These are phyloP conservation scores for Ogataea methanolica DNA, from an alignment of 805 yeast genomes.

Conservation along the genomic window DNA sequence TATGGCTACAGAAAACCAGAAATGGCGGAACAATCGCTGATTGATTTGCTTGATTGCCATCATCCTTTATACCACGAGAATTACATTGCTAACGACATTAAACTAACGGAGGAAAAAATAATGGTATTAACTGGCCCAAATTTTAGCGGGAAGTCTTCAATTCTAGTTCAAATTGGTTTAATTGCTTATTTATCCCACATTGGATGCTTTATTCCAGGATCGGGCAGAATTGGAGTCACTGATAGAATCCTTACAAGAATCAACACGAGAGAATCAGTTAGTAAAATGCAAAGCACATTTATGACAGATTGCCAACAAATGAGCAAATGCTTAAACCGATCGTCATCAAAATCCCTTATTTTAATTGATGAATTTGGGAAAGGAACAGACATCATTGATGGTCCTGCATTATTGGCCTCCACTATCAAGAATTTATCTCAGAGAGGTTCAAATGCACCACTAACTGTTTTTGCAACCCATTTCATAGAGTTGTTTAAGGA, in stretches of 20 bases:
- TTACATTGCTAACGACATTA: constrained; percentile 37
- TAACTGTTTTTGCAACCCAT: constrained; percentile 37
- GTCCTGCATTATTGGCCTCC: constrained; percentile 41
- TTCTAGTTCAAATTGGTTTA: constrained; percentile 43
- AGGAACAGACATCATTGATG: constrained; percentile 45
- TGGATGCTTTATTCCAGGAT: constrained; percentile 53
- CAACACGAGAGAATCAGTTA: constrained; percentile 35
- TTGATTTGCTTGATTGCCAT: constrained; percentile 36
- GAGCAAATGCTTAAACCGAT: constrained; percentile 30
- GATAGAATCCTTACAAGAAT: constrained; percentile 40
- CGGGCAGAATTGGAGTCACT: constrained; percentile 42
- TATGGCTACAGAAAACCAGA: constrained; percentile 31
- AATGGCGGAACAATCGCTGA: constrained; percentile 20
- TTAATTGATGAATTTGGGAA: constrained; percentile 53
- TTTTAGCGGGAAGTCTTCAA: constrained; percentile 50
- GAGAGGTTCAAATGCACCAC: constrained; percentile 18
- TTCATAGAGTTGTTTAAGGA: constrained; percentile 36
- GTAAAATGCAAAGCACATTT: constrained; percentile 43
- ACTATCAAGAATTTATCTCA: constrained; percentile 26
- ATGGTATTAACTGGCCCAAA: constrained; percentile 46
- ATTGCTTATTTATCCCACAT: constrained; percentile 47
- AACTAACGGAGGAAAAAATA: constrained; percentile 17
- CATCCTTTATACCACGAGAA: constrained; percentile 34
- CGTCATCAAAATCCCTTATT: constrained; percentile 39
- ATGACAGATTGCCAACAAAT: constrained; percentile 41